Conservation (phyloP, 2,329 filamentous ascomycete genomes). For the Keithomyces neogunnii region DNA sequence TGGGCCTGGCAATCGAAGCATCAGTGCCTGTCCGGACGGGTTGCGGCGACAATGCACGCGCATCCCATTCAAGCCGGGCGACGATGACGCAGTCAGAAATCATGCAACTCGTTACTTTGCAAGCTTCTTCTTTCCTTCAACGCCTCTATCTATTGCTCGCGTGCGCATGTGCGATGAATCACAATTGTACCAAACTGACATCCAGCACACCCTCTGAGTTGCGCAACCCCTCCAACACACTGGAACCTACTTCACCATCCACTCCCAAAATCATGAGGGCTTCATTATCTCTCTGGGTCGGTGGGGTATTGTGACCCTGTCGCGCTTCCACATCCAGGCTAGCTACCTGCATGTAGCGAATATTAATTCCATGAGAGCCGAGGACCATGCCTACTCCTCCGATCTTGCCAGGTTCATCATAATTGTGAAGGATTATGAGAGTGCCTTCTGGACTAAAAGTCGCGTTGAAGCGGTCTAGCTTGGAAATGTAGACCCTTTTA, state of each 20-base stretch:
- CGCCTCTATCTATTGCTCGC: too few relatives aligned
- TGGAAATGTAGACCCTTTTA: conserved; percentile 58
- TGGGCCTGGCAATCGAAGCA: too few relatives aligned
- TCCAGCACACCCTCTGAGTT: conserved; percentile 45
- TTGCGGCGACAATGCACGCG: too few relatives aligned
- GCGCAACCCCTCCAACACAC: conserved; percentile 41
- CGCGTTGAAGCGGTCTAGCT: conserved; percentile 64
- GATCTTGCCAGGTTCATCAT: conserved; percentile 75
- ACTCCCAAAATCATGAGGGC: conserved; percentile 78
- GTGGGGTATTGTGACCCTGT: conserved; percentile 13
- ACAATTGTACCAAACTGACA: conserved; percentile 43
- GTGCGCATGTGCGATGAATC: not conserved
- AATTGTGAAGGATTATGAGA: conserved; percentile 72
- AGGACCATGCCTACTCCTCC: conserved; percentile 66
- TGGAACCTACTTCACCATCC: conserved; percentile 52
- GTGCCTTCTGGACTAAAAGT: conserved; percentile 67
- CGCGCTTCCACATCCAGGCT: conserved; percentile 30
- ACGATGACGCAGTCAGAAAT: too few relatives aligned
- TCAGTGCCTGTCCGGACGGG: too few relatives aligned
- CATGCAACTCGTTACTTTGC: too few relatives aligned
- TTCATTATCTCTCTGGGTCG: conserved; percentile 42
- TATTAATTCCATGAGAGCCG: conserved; percentile 65
- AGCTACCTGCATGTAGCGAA: conserved; percentile 70
- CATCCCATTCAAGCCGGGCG: too few relatives aligned
- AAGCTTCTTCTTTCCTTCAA: too few relatives aligned